phyloP scores from a whole-genome alignment of 2,329 filamentous ascomycete genomes.

The Calonectria henricotiae region DNA sequence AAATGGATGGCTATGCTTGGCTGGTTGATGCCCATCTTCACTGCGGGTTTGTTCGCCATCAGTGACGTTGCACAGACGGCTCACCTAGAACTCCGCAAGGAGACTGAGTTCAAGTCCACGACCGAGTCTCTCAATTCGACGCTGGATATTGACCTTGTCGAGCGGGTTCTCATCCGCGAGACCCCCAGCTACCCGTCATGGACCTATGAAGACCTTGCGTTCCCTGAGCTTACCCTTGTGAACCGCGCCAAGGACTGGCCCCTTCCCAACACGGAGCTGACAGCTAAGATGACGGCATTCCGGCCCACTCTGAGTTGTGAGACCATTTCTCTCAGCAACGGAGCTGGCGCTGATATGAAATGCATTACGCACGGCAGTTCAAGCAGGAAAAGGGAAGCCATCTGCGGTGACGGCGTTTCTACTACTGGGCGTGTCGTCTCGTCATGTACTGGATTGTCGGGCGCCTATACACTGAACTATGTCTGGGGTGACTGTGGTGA shows the following conservation, averaged over 20 bases:
- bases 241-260: slow-evolving; percentile 44
- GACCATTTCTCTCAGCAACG: slow-evolving; percentile 40
- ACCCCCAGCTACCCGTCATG: slow-evolving; percentile 50
- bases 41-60: slow-evolving; percentile 51
- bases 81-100: slow-evolving; percentile 45
- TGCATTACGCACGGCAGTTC: slow-evolving; percentile 43
- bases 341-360: slow-evolving; percentile 42
- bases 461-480: slow-evolving; percentile 46
- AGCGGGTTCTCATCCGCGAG: slow-evolving; percentile 43
- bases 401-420: slow-evolving; percentile 43
- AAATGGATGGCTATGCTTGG: slow-evolving; percentile 50
- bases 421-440: slow-evolving; percentile 48
- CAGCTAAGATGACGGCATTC: slow-evolving; percentile 44
- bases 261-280: slow-evolving; percentile 47
- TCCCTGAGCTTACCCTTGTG: slow-evolving; percentile 46
- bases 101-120: slow-evolving; percentile 47
- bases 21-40: slow-evolving; percentile 54
- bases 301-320: slow-evolving; percentile 46
- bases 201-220: slow-evolving; percentile 51
- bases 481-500: slow-evolving; percentile 51
- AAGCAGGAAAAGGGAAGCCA: slow-evolving; percentile 38
- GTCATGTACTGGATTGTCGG: slow-evolving; percentile 45
- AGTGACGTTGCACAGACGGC: slow-evolving; percentile 43
- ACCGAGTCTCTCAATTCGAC: slow-evolving; percentile 39
- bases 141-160: slow-evolving; percentile 41